A percentile compares a stretch with the other conserved stretches of the same genome.
Conservation (phyloP, 176 grass and related monocot genomes). For the Lolium multiflorum region DNA sequence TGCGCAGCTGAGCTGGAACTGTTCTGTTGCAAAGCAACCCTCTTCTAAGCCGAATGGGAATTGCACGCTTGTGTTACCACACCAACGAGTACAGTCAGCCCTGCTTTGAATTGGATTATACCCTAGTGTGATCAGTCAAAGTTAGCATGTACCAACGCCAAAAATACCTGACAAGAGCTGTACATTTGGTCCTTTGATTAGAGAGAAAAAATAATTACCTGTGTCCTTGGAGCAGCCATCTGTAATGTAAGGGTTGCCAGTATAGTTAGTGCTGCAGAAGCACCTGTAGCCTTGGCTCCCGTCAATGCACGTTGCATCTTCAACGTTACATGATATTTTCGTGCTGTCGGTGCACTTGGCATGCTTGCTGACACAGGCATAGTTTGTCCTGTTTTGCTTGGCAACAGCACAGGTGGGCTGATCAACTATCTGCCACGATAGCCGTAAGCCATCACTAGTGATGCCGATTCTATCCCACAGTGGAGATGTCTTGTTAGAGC, state of each 20-base stretch:
- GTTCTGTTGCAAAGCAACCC: background rate
- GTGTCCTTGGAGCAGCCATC: background rate
- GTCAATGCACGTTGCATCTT: background rate
- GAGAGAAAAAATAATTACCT: background rate
- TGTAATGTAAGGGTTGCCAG: background rate
- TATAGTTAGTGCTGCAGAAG: background rate
- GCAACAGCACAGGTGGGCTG: background rate
- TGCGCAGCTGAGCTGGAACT: background rate
- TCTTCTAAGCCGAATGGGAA: background rate
- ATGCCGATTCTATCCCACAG: constrained; percentile 1
- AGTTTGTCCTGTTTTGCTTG: background rate
- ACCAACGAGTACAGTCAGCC: background rate
- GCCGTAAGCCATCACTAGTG: background rate
- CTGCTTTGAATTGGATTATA: background rate
- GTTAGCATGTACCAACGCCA: background rate
- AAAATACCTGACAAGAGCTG: background rate
- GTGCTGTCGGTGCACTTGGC: background rate
- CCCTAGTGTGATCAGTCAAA: background rate
- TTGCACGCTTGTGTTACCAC: background rate
- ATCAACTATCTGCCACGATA: background rate
- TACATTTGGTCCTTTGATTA: background rate
- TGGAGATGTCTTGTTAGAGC: background rate
- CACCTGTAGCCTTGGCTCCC: background rate
- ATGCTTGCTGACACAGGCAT: background rate
- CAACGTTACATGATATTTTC: no score